phyloP scores from a whole-genome alignment of 768 basidiomycete species.

The Hypholoma fasciculare region DNA sequence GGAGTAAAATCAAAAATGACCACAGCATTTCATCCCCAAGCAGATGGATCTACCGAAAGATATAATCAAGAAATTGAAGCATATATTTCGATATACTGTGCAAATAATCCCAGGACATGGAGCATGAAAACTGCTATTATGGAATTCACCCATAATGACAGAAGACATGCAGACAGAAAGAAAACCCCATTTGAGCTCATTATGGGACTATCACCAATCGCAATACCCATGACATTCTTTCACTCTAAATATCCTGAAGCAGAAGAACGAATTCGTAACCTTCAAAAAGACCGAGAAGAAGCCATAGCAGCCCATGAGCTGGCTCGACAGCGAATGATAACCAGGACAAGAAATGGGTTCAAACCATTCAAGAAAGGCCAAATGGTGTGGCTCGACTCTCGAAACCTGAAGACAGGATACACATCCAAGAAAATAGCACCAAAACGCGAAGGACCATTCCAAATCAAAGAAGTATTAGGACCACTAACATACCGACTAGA shows the following conservation, averaged over 20 bases:
- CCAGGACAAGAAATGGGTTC: constrained; percentile 1
- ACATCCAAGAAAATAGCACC: constrained; percentile 16
- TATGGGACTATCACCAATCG: no score
- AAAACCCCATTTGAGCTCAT: no score
- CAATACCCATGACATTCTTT: no score
- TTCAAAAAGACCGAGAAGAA: constrained; percentile 7
- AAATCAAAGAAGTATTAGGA: constrained; percentile 11
- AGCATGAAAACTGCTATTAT: no score
- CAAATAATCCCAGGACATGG: no score
- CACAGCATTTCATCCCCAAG: no score
- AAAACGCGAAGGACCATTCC: constrained; percentile 16
- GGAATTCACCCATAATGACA: no score
- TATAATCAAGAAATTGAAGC: no score
- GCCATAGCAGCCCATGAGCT: constrained; percentile 18
- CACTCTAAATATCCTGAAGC: not conserved
- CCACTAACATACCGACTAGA: constrained; percentile 13
- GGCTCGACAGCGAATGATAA: constrained; percentile 8
- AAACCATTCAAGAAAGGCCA: constrained; percentile 14
- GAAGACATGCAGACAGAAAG: no score
- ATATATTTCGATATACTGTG: no score
- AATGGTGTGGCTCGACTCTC: constrained; percentile 17
- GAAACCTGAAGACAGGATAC: constrained; percentile 9
- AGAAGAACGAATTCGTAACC: constrained; percentile 1
- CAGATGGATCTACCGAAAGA: no score
- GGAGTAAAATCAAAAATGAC: no score